These are phyloP conservation scores for Colletotrichum echinochloae DNA, from an alignment of 2,329 filamentous ascomycete species.

Conservation along the genomic window DNA sequence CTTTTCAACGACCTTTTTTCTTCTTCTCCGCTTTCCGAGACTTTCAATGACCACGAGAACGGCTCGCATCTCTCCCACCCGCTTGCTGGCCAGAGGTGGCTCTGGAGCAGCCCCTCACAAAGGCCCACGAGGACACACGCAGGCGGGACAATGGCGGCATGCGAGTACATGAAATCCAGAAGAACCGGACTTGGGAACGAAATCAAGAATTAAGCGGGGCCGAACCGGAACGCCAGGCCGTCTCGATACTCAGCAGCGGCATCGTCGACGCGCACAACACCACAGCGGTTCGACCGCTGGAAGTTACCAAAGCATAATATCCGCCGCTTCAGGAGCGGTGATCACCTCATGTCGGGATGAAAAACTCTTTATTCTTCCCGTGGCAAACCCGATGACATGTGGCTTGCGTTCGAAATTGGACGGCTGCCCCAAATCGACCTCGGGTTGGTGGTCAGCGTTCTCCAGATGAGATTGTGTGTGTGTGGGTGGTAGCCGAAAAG, in stretches of 20 bases:
- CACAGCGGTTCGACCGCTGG: background rate
- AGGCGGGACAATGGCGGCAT: background rate
- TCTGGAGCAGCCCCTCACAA: background rate
- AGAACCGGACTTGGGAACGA: no score
- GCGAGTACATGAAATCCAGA: no score
- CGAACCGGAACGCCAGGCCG: background rate
- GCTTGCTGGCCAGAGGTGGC: no score
- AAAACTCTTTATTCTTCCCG: background rate
- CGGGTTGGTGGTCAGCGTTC: background rate
- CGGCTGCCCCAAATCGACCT: background rate
- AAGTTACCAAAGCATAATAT: background rate
- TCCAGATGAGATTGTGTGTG: conserved; percentile 1
- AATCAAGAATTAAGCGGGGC: no score
- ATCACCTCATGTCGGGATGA: background rate
- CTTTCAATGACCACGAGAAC: background rate
- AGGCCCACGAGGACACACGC: background rate
- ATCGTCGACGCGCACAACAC: background rate
- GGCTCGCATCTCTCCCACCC: background rate
- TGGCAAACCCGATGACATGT: background rate
- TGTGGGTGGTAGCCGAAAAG: background rate
- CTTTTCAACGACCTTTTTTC: background rate
- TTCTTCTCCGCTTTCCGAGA: no score
- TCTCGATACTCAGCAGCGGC: background rate
- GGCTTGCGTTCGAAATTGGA: background rate
- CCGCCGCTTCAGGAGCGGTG: background rate